A percentile compares a stretch with the other conserved stretches of the same genome.
phyloP scores from a whole-genome alignment of 139 green algal genomes.

The Limnomonas spitsbergensis region DNA sequence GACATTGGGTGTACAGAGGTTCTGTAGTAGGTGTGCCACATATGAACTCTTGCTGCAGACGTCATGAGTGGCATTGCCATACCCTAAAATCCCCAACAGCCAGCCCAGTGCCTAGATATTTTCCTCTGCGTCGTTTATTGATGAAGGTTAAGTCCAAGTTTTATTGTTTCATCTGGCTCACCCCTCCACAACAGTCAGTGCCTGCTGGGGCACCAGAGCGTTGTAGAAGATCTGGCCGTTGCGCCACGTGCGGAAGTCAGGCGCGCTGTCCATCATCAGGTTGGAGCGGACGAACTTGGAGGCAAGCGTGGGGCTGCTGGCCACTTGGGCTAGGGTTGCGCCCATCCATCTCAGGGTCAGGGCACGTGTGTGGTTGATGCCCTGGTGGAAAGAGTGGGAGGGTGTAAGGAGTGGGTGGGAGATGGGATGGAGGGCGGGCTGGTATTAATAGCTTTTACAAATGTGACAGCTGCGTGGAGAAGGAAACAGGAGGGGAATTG shows the following conservation, averaged over 20 bases:
- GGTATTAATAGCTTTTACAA: not conserved
- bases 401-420: not conserved
- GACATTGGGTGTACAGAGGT: no score
- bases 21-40: no score
- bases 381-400: not conserved
- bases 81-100: no score
- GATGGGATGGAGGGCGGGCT: not conserved
- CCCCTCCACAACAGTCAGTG: slow-evolving; percentile 10
- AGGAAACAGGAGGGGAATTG: not conserved
- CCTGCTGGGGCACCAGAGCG: not conserved
- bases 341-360: not conserved
- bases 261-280: not conserved
- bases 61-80: no score
- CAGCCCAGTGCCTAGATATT: no score
- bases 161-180: no score
- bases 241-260: not conserved
- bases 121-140: no score
- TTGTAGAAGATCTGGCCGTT: not conserved
- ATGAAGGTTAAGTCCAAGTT: no score
- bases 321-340: not conserved
- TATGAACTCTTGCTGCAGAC: no score
- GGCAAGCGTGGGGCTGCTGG: not conserved
- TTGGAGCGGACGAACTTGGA: slow-evolving; percentile 1
- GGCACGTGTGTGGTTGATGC: slow-evolving; percentile 5
- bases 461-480: not conserved